Evolutionary conservation across 148 eudicot genomes (phyloP).

Genomic region (Silene latifolia): DNA sequence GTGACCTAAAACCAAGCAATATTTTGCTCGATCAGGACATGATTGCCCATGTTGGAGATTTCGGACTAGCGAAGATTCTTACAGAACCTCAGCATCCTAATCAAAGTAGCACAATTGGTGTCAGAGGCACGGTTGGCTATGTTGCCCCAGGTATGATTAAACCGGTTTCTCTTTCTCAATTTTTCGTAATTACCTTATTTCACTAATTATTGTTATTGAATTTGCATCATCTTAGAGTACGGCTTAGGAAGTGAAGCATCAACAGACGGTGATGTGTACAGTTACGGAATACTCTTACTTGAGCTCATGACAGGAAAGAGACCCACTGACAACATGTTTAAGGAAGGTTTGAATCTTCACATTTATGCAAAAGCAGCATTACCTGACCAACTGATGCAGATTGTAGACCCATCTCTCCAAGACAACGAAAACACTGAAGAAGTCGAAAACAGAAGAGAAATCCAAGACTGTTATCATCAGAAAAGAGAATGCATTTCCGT

Average conservation of each 20-base stretch:
- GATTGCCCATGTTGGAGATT: slow-evolving; percentile 34
- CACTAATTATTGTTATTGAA: not conserved
- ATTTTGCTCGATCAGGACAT: slow-evolving; percentile 29
- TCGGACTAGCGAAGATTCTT: slow-evolving; percentile 28
- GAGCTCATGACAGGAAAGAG: slow-evolving; percentile 19
- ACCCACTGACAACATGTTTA: slow-evolving; percentile 16
- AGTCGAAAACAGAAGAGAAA: not conserved
- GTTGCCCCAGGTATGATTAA: slow-evolving; percentile 28
- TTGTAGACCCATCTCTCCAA: slow-evolving; percentile 8
- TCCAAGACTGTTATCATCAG: not conserved
- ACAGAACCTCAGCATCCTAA: slow-evolving; percentile 2
- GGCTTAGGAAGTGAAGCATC: slow-evolving; percentile 10
- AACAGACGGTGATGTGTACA: slow-evolving; percentile 6
- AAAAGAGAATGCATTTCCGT: not conserved
- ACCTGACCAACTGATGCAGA: slow-evolving; percentile 7
- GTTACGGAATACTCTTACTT: slow-evolving; percentile 19
- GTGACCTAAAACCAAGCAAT: slow-evolving; percentile 36
- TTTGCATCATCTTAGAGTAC: slow-evolving; percentile 6
- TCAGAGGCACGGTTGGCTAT: slow-evolving; percentile 34
- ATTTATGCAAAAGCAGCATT: slow-evolving; percentile 15
- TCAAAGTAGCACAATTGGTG: slow-evolving; percentile 22
- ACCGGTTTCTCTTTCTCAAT: too few species aligned
- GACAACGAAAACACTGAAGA: not conserved
- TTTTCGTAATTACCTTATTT: too few species aligned
- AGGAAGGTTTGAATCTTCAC: slow-evolving; percentile 14